phyloP scores from a whole-genome alignment of 2,329 filamentous ascomycete species.

The Fusarium gaditjirri region DNA sequence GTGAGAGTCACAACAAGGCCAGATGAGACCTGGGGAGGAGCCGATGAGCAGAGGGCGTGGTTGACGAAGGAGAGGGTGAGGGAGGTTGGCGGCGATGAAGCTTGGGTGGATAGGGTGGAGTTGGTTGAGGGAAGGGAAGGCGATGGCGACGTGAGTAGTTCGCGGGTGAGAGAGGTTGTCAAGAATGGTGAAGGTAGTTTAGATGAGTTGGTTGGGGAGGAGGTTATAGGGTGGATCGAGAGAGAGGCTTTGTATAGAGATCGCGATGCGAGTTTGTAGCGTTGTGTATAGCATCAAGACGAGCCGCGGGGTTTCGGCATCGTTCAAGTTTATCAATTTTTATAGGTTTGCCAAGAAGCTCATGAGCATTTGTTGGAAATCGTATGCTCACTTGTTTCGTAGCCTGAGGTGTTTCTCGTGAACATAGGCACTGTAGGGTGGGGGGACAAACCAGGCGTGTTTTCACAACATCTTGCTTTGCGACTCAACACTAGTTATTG shows the following conservation, averaged over 20 bases:
- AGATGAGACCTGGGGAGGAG: conserved; percentile 67
- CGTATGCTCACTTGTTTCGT: neutral
- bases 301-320: rapidly evolving
- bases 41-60: conserved; percentile 56
- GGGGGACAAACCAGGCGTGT: rapidly evolving
- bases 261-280: neutral
- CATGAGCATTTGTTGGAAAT: too few species aligned
- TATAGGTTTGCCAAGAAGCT: rapidly evolving
- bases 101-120: conserved; percentile 71
- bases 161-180: conserved; percentile 69
- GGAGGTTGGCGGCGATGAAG: conserved; percentile 62
- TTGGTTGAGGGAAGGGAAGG: conserved; percentile 63
- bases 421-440: neutral
- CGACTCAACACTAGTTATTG: rapidly evolving
- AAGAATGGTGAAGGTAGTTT: conserved; percentile 61
- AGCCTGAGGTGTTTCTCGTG: rapidly evolving
- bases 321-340: rapidly evolving
- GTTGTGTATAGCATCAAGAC: rapidly evolving
- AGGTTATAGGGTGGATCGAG: conserved; percentile 68
- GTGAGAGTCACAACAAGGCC: conserved; percentile 73
- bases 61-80: conserved; percentile 61
- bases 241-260: conserved; percentile 65
- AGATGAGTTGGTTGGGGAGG: conserved; percentile 63
- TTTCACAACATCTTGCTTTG: rapidly evolving
- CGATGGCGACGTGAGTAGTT: conserved; percentile 65